Evolutionary conservation across 768 basidiomycete species (phyloP).

Genomic region (Mycena alexandri): DNA sequence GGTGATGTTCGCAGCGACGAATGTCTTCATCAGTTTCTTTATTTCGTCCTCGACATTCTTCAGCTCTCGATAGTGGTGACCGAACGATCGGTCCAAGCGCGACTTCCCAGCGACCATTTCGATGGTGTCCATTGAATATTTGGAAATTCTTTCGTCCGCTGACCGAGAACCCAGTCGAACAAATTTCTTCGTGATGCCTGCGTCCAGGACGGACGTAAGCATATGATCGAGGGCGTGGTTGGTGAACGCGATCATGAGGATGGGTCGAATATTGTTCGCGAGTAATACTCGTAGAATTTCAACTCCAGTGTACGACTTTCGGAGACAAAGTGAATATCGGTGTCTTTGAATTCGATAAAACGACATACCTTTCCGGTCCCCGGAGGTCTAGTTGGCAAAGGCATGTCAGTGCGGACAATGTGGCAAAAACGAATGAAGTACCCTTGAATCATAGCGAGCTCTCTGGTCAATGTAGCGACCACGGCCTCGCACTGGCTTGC

Average conservation of each 20-base stretch:
- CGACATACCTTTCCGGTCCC: slow-evolving; percentile 78
- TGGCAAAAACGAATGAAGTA: slow-evolving; percentile 40
- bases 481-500: slow-evolving; percentile 80
- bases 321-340: slow-evolving; percentile 15
- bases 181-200: slow-evolving; percentile 70
- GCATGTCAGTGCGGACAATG: slow-evolving; percentile 11
- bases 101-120: slow-evolving; percentile 61
- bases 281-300: slow-evolving; percentile 79
- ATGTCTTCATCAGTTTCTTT: slow-evolving; percentile 56
- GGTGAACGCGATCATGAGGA: slow-evolving; percentile 70
- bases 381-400: slow-evolving; percentile 65
- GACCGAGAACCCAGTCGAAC: slow-evolving; percentile 80
- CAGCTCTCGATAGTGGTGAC: slow-evolving; percentile 51
- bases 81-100: slow-evolving; percentile 52
- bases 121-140: slow-evolving; percentile 71
- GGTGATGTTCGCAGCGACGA: slow-evolving; percentile 50
- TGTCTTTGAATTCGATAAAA: neutral
- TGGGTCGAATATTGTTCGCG: slow-evolving; percentile 62
- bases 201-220: slow-evolving; percentile 73
- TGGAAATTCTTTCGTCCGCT: slow-evolving; percentile 67
- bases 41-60: slow-evolving; percentile 63
- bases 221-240: slow-evolving; percentile 87
- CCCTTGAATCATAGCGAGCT: slow-evolving; percentile 82
- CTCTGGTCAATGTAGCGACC: slow-evolving; percentile 68
- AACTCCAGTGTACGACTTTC: slow-evolving; percentile 73